A percentile compares a stretch with the other conserved stretches of the same genome.
Evolutionary conservation across 495 filamentous ascomycete species (phyloP).

Genomic region (Penicillium ucsense): DNA sequence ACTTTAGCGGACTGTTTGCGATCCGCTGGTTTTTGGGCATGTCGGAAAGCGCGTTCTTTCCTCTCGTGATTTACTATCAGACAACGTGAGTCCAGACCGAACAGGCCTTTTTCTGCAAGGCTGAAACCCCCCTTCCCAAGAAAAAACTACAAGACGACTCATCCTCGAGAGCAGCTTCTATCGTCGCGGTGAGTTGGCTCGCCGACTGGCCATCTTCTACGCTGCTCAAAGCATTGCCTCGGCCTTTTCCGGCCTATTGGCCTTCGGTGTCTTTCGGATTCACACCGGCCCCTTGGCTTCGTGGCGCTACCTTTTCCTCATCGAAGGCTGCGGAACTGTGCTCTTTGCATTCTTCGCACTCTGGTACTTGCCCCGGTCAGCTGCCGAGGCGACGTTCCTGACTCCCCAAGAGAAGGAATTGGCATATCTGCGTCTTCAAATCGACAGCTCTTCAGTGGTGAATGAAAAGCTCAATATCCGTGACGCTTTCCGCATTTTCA

Average conservation of each 20-base stretch:
- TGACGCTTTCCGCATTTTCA: slow-evolving; percentile 57
- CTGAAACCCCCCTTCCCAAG: too few species aligned
- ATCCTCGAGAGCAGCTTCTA: slow-evolving; percentile 42
- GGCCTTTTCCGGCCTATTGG: slow-evolving; percentile 64
- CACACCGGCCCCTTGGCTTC: slow-evolving; percentile 34
- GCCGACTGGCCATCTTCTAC: slow-evolving; percentile 70
- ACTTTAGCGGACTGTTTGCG: slow-evolving; percentile 58
- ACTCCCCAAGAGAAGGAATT: slow-evolving; percentile 54
- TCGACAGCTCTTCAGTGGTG: slow-evolving; percentile 62
- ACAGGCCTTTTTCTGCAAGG: not conserved
- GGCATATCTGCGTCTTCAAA: slow-evolving; percentile 63
- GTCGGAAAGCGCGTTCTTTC: slow-evolving; percentile 66
- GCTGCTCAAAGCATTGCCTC: slow-evolving; percentile 65
- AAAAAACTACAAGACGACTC: not conserved
- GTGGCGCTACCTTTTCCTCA: slow-evolving; percentile 73
- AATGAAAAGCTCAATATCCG: slow-evolving; percentile 59
- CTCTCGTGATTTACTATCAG: slow-evolving; percentile 52
- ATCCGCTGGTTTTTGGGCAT: slow-evolving; percentile 52
- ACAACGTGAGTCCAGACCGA: slow-evolving; percentile 22
- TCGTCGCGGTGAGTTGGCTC: slow-evolving; percentile 63
- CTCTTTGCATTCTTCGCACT: slow-evolving; percentile 58
- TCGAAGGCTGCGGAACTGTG: slow-evolving; percentile 58
- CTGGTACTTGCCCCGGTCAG: slow-evolving; percentile 59
- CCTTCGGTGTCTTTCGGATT: slow-evolving; percentile 71
- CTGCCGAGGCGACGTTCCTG: slow-evolving; percentile 54